Evolutionary conservation across 352 stramenopile genomes (phyloP).

Genomic region (Pythium grandisporangium): DNA sequence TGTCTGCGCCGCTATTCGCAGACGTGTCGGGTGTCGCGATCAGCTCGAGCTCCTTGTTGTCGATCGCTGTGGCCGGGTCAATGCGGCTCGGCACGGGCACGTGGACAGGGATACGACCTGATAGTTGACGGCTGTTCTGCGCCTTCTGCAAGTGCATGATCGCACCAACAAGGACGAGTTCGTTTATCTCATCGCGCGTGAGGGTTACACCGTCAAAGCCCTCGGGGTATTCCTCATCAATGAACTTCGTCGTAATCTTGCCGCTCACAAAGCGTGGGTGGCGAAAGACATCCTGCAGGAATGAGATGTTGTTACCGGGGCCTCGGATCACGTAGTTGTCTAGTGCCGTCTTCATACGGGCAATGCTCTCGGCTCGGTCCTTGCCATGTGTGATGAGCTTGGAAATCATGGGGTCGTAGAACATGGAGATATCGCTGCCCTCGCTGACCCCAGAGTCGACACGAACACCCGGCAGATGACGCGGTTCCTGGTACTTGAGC

Average conservation of each 20-base stretch:
- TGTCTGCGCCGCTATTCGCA: slow-evolving; percentile 14
- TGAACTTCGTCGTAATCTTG: slow-evolving; percentile 97
- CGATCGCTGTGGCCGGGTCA: slow-evolving; percentile 6
- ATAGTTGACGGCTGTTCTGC: slow-evolving; percentile 18
- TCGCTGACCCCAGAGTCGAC: slow-evolving; percentile 87
- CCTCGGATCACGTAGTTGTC: slow-evolving; percentile 92
- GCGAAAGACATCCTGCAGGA: slow-evolving; percentile 90
- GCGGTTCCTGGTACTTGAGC: slow-evolving; percentile 89
- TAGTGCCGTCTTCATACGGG: slow-evolving; percentile 78
- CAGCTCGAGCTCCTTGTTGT: slow-evolving; percentile 27
- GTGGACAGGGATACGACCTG: slow-evolving; percentile 15
- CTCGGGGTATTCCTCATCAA: slow-evolving; percentile 93
- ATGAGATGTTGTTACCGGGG: slow-evolving; percentile 92
- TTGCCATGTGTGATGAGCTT: slow-evolving; percentile 91
- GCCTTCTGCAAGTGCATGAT: slow-evolving; percentile 63
- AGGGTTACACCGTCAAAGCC: slow-evolving; percentile 87
- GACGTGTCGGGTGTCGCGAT: too few species aligned
- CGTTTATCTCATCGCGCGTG: slow-evolving; percentile 36
- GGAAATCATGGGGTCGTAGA: slow-evolving; percentile 93
- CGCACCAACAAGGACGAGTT: slow-evolving; percentile 68
- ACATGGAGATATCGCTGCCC: slow-evolving; percentile 87
- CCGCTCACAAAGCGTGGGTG: slow-evolving; percentile 87
- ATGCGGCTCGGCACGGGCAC: background rate
- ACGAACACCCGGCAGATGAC: slow-evolving; percentile 52
- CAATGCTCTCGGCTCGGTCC: slow-evolving; percentile 73